Percentiles rank a stretch among this genome's conserved stretches.
Evolutionary conservation across 768 basidiomycete genomes (phyloP).

Genomic region (Lactifluus echinatus): DNA sequence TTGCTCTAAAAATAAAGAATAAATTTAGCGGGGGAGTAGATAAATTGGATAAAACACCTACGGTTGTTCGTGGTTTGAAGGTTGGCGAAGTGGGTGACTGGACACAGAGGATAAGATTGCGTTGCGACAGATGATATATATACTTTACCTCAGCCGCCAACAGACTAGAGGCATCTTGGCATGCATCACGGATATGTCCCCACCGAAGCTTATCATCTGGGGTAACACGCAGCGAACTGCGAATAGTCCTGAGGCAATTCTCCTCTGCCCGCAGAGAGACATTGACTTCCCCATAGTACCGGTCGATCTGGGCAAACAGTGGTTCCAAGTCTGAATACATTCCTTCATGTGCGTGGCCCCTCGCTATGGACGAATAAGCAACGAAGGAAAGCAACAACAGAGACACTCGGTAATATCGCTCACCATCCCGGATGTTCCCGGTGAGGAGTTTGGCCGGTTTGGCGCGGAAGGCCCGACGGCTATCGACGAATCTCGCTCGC

Average conservation of each 20-base stretch:
- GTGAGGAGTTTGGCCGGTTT: neutral
- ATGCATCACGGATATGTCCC: conserved; percentile 10
- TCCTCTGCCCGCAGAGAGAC: conserved; percentile 2
- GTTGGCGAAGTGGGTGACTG: neutral
- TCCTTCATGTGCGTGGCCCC: neutral
- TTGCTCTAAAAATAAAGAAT: neutral
- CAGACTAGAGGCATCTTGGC: neutral
- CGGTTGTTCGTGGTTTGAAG: neutral
- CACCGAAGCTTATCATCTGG: conserved; percentile 8
- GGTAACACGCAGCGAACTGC: conserved; percentile 6
- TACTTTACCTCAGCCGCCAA: neutral
- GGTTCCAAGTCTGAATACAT: neutral
- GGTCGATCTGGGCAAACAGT: conserved; percentile 6
- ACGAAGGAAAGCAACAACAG: neutral
- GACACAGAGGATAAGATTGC: neutral
- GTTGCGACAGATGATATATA: neutral
- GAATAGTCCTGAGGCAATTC: neutral
- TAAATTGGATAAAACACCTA: neutral
- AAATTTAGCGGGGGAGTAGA: neutral
- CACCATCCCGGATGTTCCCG: neutral
- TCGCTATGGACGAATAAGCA: neutral
- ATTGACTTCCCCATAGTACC: conserved; percentile 3
- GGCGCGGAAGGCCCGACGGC: neutral
- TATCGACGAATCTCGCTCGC: conserved; percentile 3
- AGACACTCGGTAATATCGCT: neutral